Evolutionary conservation across 2,329 filamentous ascomycete species (phyloP), one percentile per base, ranked within the genome.

Genomic region (Bipolaris bicolor): DNA sequence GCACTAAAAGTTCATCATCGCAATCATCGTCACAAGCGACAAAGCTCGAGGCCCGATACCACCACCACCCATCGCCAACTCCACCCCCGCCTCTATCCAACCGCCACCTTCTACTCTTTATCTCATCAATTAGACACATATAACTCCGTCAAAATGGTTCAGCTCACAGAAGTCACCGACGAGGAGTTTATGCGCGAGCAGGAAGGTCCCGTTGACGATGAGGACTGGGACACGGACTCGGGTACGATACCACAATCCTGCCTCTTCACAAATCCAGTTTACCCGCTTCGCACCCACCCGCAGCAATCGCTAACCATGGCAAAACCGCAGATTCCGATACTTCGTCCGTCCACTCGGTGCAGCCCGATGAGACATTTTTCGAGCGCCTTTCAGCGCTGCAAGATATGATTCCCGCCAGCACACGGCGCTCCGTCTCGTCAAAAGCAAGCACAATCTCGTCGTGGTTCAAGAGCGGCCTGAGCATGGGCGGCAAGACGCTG

Each of bases 91-190:
- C n/a, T 49, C 29, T n/a, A 29, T 57, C 52, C 18, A 20, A 22
- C 34, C 41, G 51, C 20, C 48, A 20, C 50, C 9, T 45, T n/a
- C 11, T 22, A 24, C 29, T 52, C 39, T 33, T 20, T 7, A n/a
- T n/a, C 29, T 18, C 49, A 16, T 13, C 13, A 29, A 15, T 5
- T 20, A 20, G 13, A 22, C 48, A 36, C 7, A 20, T 10, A 31
- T 50, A 29, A 41, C 11, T 7, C 64, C 62, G 62, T 61, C 80
- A 88, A 79, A 71, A 97, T 98, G 94, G 94, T 98, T 79, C 92
- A 94, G 81, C 91, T 98, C 76, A 91, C 92, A 76, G 94, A 98
- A 84, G 94, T 98, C 75, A 89, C 96, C 77, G 94, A 98, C 77
- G 93, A 97, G 85, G 91, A 96, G 80, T 96, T 97, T 83, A 84